These are phyloP conservation scores for Fraxinus dipetala DNA, from an alignment of 305 asterid genomes.

Conservation along the genomic window DNA sequence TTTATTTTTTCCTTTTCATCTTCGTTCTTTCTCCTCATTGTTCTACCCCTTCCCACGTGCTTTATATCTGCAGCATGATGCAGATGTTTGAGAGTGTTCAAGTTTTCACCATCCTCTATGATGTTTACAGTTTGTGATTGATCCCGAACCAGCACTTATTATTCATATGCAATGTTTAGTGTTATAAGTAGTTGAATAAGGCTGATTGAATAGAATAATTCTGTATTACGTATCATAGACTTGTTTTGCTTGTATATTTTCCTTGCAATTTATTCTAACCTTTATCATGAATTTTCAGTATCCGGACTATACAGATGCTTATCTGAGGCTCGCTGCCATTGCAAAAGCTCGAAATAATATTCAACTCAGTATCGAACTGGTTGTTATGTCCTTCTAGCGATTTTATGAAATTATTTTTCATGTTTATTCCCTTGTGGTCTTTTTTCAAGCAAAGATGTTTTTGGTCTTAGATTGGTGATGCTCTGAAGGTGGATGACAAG, in stretches of 20 bases:
- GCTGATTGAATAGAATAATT: background rate
- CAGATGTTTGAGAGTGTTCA: background rate
- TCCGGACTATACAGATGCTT: conserved; percentile 87
- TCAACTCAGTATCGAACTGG: conserved; percentile 86
- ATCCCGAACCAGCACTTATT: background rate
- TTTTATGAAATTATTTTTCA: conserved; percentile 11
- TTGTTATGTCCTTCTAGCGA: conserved; percentile 33
- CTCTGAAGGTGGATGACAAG: conserved; percentile 85
- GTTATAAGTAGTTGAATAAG: background rate
- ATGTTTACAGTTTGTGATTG: background rate
- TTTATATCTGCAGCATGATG: background rate
- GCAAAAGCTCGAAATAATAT: conserved; percentile 87
- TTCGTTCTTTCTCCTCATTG: background rate
- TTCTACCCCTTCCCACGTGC: background rate
- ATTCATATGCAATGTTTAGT: conserved; percentile 4
- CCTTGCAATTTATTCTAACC: conserved; percentile 24
- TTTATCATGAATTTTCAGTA: conserved; percentile 53
- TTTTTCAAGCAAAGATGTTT: conserved; percentile 20
- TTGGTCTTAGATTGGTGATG: conserved; percentile 72
- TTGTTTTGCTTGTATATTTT: conserved; percentile 12
- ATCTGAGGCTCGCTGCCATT: conserved; percentile 94
- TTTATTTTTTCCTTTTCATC: background rate
- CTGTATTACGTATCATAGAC: conserved; percentile 13
- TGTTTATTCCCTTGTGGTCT: background rate
- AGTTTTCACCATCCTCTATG: background rate